These are phyloP conservation scores for Akebia trifoliata DNA, from an alignment of 164 flowering plant genomes.

Conservation along the genomic window DNA sequence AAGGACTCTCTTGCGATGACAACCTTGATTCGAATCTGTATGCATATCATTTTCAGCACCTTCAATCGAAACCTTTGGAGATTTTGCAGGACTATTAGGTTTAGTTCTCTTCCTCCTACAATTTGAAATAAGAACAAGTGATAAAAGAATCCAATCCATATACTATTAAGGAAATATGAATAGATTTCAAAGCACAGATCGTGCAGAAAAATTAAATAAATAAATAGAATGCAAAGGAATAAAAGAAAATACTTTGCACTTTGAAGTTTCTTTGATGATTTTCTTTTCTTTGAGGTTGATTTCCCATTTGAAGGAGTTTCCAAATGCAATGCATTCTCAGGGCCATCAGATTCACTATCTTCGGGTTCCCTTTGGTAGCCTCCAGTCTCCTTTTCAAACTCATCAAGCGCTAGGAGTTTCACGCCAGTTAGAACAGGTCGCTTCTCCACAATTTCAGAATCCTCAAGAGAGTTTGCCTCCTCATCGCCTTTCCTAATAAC, in stretches of 20 bases:
- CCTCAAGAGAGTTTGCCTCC: constrained; percentile 19
- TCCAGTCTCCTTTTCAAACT: constrained; percentile 53
- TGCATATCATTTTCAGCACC: constrained; percentile 22
- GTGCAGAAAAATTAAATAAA: background rate
- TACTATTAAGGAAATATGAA: constrained; percentile 3
- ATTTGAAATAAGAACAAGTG: constrained; percentile 4
- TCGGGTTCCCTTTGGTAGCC: constrained; percentile 55
- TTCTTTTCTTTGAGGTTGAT: constrained; percentile 52
- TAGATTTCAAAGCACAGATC: background rate
- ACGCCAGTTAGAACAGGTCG: constrained; percentile 28
- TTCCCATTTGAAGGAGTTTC: constrained; percentile 18
- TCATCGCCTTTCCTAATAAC: constrained; percentile 15
- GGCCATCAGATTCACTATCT: constrained; percentile 26
- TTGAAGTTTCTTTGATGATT: constrained; percentile 37
- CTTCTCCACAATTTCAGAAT: constrained; percentile 30
- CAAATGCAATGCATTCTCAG: constrained; percentile 12
- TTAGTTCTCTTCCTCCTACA: constrained; percentile 40
- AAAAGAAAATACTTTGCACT: constrained; percentile 45
- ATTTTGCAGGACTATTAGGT: constrained; percentile 13
- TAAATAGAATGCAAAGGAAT: constrained; percentile 3
- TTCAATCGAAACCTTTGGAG: constrained; percentile 2
- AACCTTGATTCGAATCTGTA: constrained; percentile 14
- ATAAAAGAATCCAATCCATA: background rate
- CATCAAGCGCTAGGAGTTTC: constrained; percentile 54
- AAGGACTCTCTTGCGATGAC: background rate